A percentile compares a stretch with the other conserved stretches of the same genome.
phyloP scores from a whole-genome alignment of 2,329 filamentous ascomycete species.

The Colletotrichum sp. region DNA sequence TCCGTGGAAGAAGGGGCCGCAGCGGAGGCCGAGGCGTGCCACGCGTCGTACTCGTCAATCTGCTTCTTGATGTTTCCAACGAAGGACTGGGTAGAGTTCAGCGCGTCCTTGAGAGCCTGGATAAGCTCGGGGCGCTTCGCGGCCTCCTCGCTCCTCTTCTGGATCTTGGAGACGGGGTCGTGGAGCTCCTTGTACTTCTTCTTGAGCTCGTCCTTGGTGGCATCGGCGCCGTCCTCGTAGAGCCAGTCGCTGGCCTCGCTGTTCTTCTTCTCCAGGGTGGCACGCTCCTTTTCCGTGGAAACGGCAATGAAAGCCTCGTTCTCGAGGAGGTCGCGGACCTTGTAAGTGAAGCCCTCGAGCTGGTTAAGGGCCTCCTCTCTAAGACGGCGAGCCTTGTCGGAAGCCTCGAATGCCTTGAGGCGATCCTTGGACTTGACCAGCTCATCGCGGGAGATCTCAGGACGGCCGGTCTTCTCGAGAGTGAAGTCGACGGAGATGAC shows the following conservation, averaged over 20 bases:
- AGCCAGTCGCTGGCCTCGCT: constrained; percentile 85
- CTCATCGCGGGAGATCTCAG: constrained; percentile 54
- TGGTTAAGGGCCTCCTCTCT: constrained; percentile 91
- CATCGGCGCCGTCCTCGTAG: constrained; percentile 82
- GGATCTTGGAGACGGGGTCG: constrained; percentile 77
- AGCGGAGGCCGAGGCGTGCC: constrained; percentile 58
- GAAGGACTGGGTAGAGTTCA: constrained; percentile 75
- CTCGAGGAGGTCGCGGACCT: constrained; percentile 80
- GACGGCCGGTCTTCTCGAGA: constrained; percentile 55
- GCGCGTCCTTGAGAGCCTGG: constrained; percentile 68
- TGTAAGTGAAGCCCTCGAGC: constrained; percentile 94
- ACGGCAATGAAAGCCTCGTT: constrained; percentile 75
- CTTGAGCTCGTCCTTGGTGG: constrained; percentile 76
- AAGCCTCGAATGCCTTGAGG: constrained; percentile 83
- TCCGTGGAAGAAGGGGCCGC: constrained; percentile 45
- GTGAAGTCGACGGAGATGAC: constrained; percentile 57
- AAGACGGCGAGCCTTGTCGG: constrained; percentile 76
- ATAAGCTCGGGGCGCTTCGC: constrained; percentile 74
- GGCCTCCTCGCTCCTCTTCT: constrained; percentile 76
- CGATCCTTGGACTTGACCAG: constrained; percentile 66
- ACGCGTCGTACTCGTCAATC: constrained; percentile 71
- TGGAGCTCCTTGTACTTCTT: constrained; percentile 79
- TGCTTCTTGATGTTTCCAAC: constrained; percentile 72
- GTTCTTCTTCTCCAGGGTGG: constrained; percentile 70
- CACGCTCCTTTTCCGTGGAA: constrained; percentile 72